Percentiles rank a stretch among this genome's conserved stretches.
Conservation (phyloP, 2,329 filamentous ascomycete genomes). For the Magnaporthiopsis rhizophila region DNA sequence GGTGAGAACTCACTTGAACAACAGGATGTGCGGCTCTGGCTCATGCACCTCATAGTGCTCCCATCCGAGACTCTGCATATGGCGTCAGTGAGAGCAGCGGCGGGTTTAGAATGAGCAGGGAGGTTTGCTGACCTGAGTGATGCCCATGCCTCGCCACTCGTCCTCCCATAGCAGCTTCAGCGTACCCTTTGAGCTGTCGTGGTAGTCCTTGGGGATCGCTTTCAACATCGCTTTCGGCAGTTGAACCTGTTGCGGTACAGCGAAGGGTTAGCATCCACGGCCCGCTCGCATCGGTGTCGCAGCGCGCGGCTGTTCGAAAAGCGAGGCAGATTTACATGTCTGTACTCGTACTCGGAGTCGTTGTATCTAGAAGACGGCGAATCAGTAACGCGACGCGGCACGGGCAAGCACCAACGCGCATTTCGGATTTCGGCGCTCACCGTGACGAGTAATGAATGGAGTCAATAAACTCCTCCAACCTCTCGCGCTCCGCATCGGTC, state of each 20-base stretch:
- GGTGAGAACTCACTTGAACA: conserved; percentile 76
- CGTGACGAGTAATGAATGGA: conserved; percentile 91
- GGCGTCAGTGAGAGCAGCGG: not conserved
- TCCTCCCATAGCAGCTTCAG: conserved; percentile 97
- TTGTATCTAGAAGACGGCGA: conserved; percentile 59
- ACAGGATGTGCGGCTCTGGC: conserved; percentile 93
- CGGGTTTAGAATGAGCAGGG: not conserved
- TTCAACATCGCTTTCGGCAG: conserved; percentile 98
- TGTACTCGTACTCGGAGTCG: conserved; percentile 89
- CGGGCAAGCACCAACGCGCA: not conserved
- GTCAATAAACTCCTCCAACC: conserved; percentile 86
- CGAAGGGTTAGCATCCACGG: not conserved
- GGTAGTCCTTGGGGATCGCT: conserved; percentile 74
- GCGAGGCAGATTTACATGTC: conserved; percentile 49
- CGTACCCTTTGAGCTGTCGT: conserved; percentile 66
- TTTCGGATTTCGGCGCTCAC: conserved; percentile 32
- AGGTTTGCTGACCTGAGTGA: conserved; percentile 68
- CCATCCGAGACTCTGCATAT: conserved; percentile 85
- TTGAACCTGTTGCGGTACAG: conserved; percentile 43
- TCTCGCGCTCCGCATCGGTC: conserved; percentile 70
- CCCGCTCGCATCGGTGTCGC: too few species aligned
- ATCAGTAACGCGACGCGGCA: conserved; percentile 11
- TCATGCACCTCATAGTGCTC: conserved; percentile 99
- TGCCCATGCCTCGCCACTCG: conserved; percentile 93
- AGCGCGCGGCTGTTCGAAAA: not conserved